Base-by-base conservation (phyloP, 345 rosid genomes). In the Citrus australasica region DNA sequence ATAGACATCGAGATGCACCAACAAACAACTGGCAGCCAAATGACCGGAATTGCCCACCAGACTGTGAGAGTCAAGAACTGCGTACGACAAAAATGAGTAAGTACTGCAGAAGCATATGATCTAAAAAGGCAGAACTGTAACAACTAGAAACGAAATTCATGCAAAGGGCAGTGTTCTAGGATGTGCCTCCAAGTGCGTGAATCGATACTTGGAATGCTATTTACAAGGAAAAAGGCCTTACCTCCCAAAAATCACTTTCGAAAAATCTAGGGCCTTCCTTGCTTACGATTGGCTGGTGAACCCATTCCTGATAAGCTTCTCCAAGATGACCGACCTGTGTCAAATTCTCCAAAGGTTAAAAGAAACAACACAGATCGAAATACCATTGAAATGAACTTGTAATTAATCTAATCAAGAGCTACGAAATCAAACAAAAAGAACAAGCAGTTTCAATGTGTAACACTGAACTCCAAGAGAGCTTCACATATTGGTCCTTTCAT, bases 271-370 rank as follows among this genome's bases (percentile, higher is more conserved):
- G 99, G 73, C 99, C 98, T 81, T 91, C 98, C 83, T 85, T 90
- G 79, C 90, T 86, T 59, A 90, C 92, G 71, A 97, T 97, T 79
- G 98, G 99, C 83, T 94, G 98, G 85, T 97, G 99, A 79, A 94
- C 96, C 99, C 98, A 97, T 78, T 93, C 94, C 82, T 97, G 91
- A 83, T 97, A 97, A 69, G 80, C 82, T 86, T 97, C 98, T 71
- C 98, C 99, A 68, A 94, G 98, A 90, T 97, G 92, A 76, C 99
- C 99, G 80, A 97, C 99, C 99, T 97, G 84, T 21, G 1, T 48
- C 8, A 75, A n/a, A 77, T 71, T 65, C 63, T 59, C 73, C 62
- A 51, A 14, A 67, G 69, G 61, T 78, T 71, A 64, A 71, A 67
- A 71, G 27, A 59, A 10, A 37, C 35, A 67, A 38, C 42, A 46